Conservation (phyloP, 169 alveolate genomes). For the Plasmodium fragile region DNA sequence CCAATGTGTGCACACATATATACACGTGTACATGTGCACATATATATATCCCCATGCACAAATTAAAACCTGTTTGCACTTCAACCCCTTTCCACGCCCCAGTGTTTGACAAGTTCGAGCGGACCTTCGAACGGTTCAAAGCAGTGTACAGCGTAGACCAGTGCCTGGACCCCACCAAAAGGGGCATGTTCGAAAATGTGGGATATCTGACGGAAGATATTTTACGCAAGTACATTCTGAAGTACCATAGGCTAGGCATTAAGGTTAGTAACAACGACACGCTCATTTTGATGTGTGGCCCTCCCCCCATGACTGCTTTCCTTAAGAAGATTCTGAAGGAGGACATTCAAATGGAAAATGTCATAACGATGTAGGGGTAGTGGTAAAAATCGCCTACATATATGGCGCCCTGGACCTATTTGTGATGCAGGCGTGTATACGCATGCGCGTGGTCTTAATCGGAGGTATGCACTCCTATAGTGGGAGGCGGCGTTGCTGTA, state of each 20-base stretch:
- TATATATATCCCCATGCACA: background rate
- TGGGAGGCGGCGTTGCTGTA: background rate
- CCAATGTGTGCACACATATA: background rate
- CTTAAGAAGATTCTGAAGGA: slow-evolving; percentile 29
- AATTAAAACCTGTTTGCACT: background rate
- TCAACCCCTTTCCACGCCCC: background rate
- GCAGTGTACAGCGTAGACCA: slow-evolving; percentile 65
- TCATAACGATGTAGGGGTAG: slow-evolving; percentile 17
- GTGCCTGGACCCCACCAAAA: slow-evolving; percentile 15
- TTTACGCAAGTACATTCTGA: slow-evolving; percentile 49
- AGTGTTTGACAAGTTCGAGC: slow-evolving; percentile 68
- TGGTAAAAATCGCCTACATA: background rate
- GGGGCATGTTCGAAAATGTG: slow-evolving; percentile 14
- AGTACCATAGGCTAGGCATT: slow-evolving; percentile 25
- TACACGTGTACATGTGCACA: too few relatives aligned
- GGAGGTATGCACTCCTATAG: background rate
- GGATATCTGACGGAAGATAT: slow-evolving; percentile 46
- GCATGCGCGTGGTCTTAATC: background rate
- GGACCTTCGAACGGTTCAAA: slow-evolving; percentile 26
- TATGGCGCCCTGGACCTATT: background rate
- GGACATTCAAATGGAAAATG: slow-evolving; percentile 37
- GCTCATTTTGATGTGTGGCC: slow-evolving; percentile 60
- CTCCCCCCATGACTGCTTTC: slow-evolving; percentile 70
- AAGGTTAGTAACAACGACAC: slow-evolving; percentile 19
- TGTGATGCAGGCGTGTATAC: background rate